A percentile compares a stretch with the other conserved stretches of the same genome.
Evolutionary conservation across 2,329 filamentous ascomycete genomes (phyloP).

Genomic region (Fusarium xyrophilum): DNA sequence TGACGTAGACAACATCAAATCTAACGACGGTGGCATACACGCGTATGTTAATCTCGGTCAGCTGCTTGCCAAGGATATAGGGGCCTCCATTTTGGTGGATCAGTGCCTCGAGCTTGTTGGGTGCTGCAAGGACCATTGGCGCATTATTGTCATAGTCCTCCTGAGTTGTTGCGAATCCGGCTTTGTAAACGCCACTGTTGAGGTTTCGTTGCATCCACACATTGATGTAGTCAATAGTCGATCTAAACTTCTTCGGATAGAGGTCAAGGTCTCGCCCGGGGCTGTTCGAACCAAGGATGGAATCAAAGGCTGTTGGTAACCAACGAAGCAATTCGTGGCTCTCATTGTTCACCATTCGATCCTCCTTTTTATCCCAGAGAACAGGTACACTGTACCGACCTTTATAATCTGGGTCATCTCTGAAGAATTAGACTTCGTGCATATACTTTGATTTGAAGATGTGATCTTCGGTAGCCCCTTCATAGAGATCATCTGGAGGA

Average conservation of each 20-base stretch:
- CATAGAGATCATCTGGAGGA: slow-evolving; percentile 58
- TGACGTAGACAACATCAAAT: slow-evolving; percentile 73
- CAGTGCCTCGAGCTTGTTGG: slow-evolving; percentile 69
- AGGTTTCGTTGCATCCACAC: slow-evolving; percentile 68
- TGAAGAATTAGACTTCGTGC: slow-evolving; percentile 74
- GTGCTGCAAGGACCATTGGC: slow-evolving; percentile 65
- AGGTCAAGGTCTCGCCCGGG: slow-evolving; percentile 58
- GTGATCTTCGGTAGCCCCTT: slow-evolving; percentile 66
- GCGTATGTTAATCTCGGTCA: slow-evolving; percentile 74
- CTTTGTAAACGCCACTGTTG: slow-evolving; percentile 59
- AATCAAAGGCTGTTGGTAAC: slow-evolving; percentile 78
- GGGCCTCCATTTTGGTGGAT: slow-evolving; percentile 54
- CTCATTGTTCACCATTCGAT: slow-evolving; percentile 81
- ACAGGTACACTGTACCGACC: slow-evolving; percentile 78
- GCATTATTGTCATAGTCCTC: slow-evolving; percentile 69
- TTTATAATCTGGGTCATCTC: slow-evolving; percentile 68
- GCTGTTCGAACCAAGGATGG: slow-evolving; percentile 53
- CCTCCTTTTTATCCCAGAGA: slow-evolving; percentile 71
- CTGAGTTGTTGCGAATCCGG: slow-evolving; percentile 71
- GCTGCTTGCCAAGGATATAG: slow-evolving; percentile 67
- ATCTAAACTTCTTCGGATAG: slow-evolving; percentile 59
- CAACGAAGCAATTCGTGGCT: slow-evolving; percentile 84
- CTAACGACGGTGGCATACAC: slow-evolving; percentile 70
- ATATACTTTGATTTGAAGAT: slow-evolving; percentile 71
- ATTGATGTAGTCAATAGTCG: slow-evolving; percentile 69